Base-by-base conservation (phyloP, 768 basidiomycete genomes). In the Coprinopsis strossmayeri region DNA sequence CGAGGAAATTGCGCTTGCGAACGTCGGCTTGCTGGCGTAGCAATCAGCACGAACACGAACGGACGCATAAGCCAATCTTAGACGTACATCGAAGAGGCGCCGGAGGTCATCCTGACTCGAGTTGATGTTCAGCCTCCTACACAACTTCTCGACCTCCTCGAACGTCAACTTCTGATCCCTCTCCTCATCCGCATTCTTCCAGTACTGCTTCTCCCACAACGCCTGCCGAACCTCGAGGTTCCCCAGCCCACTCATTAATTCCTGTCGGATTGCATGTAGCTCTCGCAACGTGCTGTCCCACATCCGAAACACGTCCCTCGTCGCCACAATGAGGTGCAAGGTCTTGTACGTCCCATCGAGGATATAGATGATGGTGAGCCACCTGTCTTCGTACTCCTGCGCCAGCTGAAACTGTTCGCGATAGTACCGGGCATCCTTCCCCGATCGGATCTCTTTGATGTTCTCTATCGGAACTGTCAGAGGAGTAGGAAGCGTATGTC, bases 331-430 rank as follows among this genome's bases (percentile, higher is more conserved):
- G 52, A 95, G 73, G 59, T 97, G 91, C 17, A 92, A 75, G 0
- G 87, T 84, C 69, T 92, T 95, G 74, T 90, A 91, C 34, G 72
- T 72, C 32, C 79, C 84, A 47, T 84, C 81, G 49, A 84, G 69
- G 43, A 88, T 78, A 61, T 95, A 93, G 50, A 93, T 77, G 69
- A 95, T 80, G 0, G 89, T 89, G 52, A 95, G 74, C 90, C 92
- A 96, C 24, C 86, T 78, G 53, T 82, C 75, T 57, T 88, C 81
- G 55, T 76, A 80, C 46, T 84, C 78, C 46, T 72, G 67, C 0
- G 84, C 69, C 24, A 88, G 74, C 57, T 81, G 81, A 57, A 85
- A 86, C 56, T 84, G 84, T 49, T 84, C 76, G 51, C 87, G 81
- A 59, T 89, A 82, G 62, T 85, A 82, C 9, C 82, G 73, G 1